Evolutionary conservation across 345 rosid species (phyloP).

Genomic region (Rhizophora apiculata): DNA sequence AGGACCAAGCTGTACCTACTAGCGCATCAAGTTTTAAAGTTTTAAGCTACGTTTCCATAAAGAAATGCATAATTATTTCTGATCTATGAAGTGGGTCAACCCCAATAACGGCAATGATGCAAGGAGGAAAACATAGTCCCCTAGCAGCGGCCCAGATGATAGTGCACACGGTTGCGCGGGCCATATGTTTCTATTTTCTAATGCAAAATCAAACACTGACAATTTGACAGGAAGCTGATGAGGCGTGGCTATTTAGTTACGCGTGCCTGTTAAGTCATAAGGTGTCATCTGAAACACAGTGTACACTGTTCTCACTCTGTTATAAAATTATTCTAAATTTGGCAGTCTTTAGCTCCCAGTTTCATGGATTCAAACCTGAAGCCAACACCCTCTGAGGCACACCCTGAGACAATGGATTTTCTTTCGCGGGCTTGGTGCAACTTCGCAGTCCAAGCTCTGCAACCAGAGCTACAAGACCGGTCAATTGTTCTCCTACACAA

Average conservation of each 20-base stretch:
- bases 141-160: background rate
- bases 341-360: background rate
- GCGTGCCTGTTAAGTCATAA: constrained; percentile 17
- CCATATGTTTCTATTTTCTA: constrained; percentile 2
- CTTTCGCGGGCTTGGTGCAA: constrained; percentile 85
- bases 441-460: constrained; percentile 79
- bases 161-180: background rate
- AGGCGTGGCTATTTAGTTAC: background rate
- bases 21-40: background rate
- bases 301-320: constrained; percentile 10
- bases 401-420: constrained; percentile 87
- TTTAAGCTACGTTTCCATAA: background rate
- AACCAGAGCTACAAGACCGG: constrained; percentile 44
- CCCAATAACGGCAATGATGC: constrained; percentile 19
- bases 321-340: constrained; percentile 6
- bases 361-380: constrained; percentile 37
- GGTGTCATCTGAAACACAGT: constrained; percentile 7
- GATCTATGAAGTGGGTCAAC: constrained; percentile 6
- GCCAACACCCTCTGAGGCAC: constrained; percentile 73
- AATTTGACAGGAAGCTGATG: constrained; percentile 1
- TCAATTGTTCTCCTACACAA: constrained; percentile 48
- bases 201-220: too few species aligned
- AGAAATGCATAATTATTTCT: background rate
- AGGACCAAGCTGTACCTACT: constrained; percentile 20
- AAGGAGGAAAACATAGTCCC: constrained; percentile 6